Percentiles rank a stretch among this genome's conserved stretches.
Evolutionary conservation across 805 yeast species (phyloP).

Genomic region (Lipomyces spencermartinsiae): DNA sequence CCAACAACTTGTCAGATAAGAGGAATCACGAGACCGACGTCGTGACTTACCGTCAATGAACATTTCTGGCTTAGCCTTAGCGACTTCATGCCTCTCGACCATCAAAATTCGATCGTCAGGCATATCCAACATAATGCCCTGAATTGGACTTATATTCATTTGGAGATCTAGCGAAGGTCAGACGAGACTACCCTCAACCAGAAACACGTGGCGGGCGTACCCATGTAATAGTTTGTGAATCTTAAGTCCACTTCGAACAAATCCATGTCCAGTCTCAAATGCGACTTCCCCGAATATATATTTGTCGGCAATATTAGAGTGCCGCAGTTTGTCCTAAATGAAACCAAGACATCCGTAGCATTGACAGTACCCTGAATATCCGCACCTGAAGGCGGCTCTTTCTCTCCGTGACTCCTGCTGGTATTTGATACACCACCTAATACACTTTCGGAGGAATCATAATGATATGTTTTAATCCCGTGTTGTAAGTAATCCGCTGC

Average conservation of each 20-base stretch:
- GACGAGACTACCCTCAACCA: constrained; percentile 6
- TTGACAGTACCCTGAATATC: not conserved
- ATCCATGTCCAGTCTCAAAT: constrained; percentile 67
- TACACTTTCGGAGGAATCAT: not conserved
- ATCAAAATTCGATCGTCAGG: constrained; percentile 45
- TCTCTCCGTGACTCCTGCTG: not conserved
- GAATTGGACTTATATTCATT: constrained; percentile 68
- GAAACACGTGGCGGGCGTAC: constrained; percentile 26
- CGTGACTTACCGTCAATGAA: constrained; percentile 56
- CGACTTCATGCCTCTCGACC: constrained; percentile 39
- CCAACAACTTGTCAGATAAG: not conserved
- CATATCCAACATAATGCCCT: constrained; percentile 39
- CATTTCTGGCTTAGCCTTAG: constrained; percentile 50
- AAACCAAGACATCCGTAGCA: constrained; percentile 66
- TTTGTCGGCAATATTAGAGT: constrained; percentile 74
- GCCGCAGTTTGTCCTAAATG: constrained; percentile 73
- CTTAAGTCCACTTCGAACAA: constrained; percentile 79
- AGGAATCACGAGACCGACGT: not conserved
- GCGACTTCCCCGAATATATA: constrained; percentile 67
- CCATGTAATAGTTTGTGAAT: constrained; percentile 92
- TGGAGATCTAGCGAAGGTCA: constrained; percentile 58
- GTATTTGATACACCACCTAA: not conserved
- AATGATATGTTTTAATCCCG: not conserved
- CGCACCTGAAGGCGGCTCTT: not conserved
- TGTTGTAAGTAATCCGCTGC: not conserved